Evolutionary conservation across 2,329 filamentous ascomycete genomes (phyloP).

Genomic region (Apiospora phragmitis): DNA sequence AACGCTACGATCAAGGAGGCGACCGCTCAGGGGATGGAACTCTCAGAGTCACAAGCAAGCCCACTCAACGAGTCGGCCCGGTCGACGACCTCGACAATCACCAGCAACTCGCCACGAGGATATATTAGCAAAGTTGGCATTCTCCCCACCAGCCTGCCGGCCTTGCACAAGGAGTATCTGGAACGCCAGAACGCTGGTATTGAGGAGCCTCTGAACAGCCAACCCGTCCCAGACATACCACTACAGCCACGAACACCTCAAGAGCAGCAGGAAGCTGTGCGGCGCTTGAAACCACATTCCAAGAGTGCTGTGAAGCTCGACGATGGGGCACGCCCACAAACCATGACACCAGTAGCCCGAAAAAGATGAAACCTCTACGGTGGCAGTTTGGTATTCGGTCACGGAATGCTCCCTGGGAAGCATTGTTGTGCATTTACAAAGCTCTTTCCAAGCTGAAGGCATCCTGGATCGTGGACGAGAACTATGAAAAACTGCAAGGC

Average conservation of each 20-base stretch:
- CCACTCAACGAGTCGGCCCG: slow-evolving; percentile 56
- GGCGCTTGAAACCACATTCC: slow-evolving; percentile 83
- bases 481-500: slow-evolving; percentile 50
- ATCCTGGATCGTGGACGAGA: slow-evolving; percentile 75
- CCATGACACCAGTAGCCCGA: slow-evolving; percentile 64
- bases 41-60: slow-evolving; percentile 42
- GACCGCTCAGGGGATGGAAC: slow-evolving; percentile 15
- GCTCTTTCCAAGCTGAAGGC: slow-evolving; percentile 85
- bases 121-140: slow-evolving; percentile 87
- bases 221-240: slow-evolving; percentile 50
- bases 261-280: slow-evolving; percentile 78
- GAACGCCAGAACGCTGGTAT: slow-evolving; percentile 63
- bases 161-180: slow-evolving; percentile 90
- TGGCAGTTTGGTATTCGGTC: slow-evolving; percentile 99
- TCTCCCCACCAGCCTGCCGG: slow-evolving; percentile 84
- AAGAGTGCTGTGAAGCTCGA: slow-evolving; percentile 70
- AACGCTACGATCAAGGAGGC: slow-evolving; percentile 49
- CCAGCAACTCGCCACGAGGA: slow-evolving; percentile 49
- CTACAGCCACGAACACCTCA: slow-evolving; percentile 59
- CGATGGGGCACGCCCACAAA: slow-evolving; percentile 60
- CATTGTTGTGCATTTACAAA: slow-evolving; percentile 92
- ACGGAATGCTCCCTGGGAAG: slow-evolving; percentile 90
- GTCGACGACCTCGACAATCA: slow-evolving; percentile 51
- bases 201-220: slow-evolving; percentile 44
- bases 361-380: slow-evolving; percentile 78